Base-by-base conservation (phyloP, 2,329 filamentous ascomycete species). In the Harringtonia lauricola region DNA sequence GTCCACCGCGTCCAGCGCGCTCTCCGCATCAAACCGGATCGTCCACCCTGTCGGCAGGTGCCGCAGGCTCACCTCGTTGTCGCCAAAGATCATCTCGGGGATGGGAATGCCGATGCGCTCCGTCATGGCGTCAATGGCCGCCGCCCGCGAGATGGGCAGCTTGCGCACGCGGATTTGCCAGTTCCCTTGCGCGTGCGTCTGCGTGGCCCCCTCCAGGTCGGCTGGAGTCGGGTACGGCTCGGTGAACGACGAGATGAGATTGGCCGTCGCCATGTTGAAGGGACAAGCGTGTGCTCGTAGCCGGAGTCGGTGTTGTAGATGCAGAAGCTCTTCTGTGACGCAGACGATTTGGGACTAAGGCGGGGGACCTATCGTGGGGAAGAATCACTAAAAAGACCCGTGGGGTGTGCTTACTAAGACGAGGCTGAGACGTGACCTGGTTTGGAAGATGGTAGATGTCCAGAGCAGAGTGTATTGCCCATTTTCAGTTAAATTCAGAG, bases 11-110 rank as follows among this genome's bases (percentile, higher is more conserved):
- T 95, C 87, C 50, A 98, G 73, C 21, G 90, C 92, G 59, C 90
- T 86, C 54, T 80, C 84, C 19, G 92, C 84, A 59, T 83, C 83
- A 70, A 96, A 98, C 42, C 73, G 66, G 49, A 96, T 70, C 36
- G 70, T 68, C 87, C 88, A 98, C 36, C 79, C 77, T n/a, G 74
- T 79, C 18, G 74, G 71, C n/a, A 66, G 49, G 65, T 96, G 87
- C 42, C 79, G 70, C 47, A 98, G 72, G 8, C 76, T 67, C 34
- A 94, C 81, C 46, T 83, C 68, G 62, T 98, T 98, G 68, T 98
- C 89, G 49, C 92, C 92, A 59, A 98, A 98, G 52, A 98, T 98
- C 92, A 98, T 98, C 67, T 98, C 92, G 9, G 92, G 92, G 34
- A 90, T 79, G 17, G 90, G 80, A 58, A 98, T 95, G 26, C 81